Base-by-base conservation (phyloP, 2,329 filamentous ascomycete genomes). In the Fusarium floridanum region DNA sequence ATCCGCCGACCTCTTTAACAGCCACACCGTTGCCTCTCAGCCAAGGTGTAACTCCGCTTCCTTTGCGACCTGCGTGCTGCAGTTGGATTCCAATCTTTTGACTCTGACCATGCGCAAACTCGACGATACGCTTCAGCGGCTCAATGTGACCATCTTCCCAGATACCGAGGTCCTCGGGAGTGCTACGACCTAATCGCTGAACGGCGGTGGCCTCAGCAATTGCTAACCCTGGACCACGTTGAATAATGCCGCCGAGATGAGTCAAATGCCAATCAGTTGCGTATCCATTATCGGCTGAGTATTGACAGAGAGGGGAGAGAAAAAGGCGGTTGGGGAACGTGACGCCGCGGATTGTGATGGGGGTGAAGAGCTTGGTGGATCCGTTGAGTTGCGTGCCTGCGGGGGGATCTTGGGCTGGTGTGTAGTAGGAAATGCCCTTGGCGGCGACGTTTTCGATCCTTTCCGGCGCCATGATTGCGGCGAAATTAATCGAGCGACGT, bases 51-150 rank as follows among this genome's bases (percentile, higher is more conserved):
- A 89, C 80, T 2, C 84, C 88, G 76, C 84, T 87, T 1, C 88
- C 89, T 80, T 92, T 92, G 62, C 90, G 85, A 4, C 94, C 94
- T 0, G 93, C 94, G 79, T 97, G 94, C 1, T 84, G 92, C 4
- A 97, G 86, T 83, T 97, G 93, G 64, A 95, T 91, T 34, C 88
- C 92, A 63, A 95, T 90, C 53, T 91, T 88, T 78, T 93, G 91
- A 77, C 84, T 86, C 67, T 89, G 87, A 24, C 81, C 80, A 76
- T 88, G 87, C 1, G 86, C 83, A 67, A 94, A 94, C 32, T 94
- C 91, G 5, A 91, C 86, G 12, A 92, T 86, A 22, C 85, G 84
- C 73, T 85, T 86, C 43, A 93, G 81, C 0, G 86, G 86, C 71
- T 87, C 91, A 63, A 93, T 90, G 75, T 95, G 93, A 2, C 86